Base-by-base conservation (phyloP, 345 rosid genomes). In the Brassica incana region DNA sequence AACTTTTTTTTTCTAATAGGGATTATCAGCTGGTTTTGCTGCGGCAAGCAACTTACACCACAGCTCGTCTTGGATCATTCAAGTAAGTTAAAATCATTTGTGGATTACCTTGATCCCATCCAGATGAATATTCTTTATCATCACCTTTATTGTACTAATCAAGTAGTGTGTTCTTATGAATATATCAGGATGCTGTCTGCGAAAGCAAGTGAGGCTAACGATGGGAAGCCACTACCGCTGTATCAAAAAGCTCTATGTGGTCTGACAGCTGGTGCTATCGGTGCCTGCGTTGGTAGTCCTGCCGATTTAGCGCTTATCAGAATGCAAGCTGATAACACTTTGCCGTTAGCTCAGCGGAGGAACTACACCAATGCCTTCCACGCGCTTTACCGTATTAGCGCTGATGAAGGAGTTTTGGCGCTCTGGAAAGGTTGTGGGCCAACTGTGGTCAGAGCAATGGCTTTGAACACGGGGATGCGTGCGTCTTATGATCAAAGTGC, bases 381-480 rank as follows among this genome's bases (percentile, higher is more conserved):
- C 50, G 99, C 99, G 4, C 99, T 18, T 71, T 87, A 75, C 76
- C 96, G 97, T 32, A 95, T 95, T 50, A 77, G 72, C 27, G 82
- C 89, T 0, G 99, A 93, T 79, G 99, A 95, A 83, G 99, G 99
- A 23, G 89, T 95, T 81, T 75, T 93, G 80, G 97, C 99, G 3
- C 98, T 95, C 14, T 95, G 99, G 99, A 95, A 95, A 89, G 99
- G 99, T 52, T 97, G 98, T 68, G 99, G 98, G 18, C 99, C 99
- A 1, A 95, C 99, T 50, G 99, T 95, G 12, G 98, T 95, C 69
- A 90, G 99, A 81, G 99, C 99, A 8, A 95, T 95, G 99, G 99
- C 99, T 25, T 84, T 95, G 90, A 95, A 95, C 89, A 95, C 91
- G 99, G 99, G 99, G 69, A 93, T 95, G 99, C 99, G 93, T 88